A percentile compares a stretch with the other conserved stretches of the same genome.
These are phyloP conservation scores for Melastoma candidum DNA, from an alignment of 441 rosid species.

Conservation along the genomic window DNA sequence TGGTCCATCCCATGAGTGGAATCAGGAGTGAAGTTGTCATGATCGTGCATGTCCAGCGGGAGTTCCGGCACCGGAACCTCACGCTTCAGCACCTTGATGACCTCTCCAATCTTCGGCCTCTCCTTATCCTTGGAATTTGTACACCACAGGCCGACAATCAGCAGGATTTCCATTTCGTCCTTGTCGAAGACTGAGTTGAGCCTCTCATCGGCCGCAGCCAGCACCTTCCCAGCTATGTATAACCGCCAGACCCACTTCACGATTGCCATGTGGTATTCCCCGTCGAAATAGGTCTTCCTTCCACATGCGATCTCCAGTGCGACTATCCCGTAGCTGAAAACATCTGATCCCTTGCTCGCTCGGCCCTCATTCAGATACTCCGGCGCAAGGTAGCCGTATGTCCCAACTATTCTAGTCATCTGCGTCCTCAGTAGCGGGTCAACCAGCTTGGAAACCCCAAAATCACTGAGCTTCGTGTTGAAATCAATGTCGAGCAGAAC, in stretches of 20 bases:
- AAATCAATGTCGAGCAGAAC: slow-evolving; percentile 13
- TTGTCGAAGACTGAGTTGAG: neutral
- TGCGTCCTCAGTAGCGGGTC: slow-evolving; percentile 14
- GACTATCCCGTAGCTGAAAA: slow-evolving; percentile 17
- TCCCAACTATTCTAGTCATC: slow-evolving; percentile 11
- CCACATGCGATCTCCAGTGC: slow-evolving; percentile 14
- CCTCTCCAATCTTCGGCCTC: neutral
- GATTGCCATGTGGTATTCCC: neutral
- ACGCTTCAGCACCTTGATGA: neutral
- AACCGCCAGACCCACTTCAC: no score
- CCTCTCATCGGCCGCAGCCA: neutral
- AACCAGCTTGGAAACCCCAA: slow-evolving; percentile 11
- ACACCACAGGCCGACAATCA: neutral
- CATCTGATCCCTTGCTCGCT: slow-evolving; percentile 13
- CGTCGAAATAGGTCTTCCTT: slow-evolving; percentile 3
- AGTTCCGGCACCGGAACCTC: neutral
- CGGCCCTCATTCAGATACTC: slow-evolving; percentile 13
- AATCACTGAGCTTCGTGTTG: slow-evolving; percentile 16
- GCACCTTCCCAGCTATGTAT: neutral
- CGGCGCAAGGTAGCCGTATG: slow-evolving; percentile 17
- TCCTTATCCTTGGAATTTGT: neutral
- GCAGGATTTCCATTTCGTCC: neutral
- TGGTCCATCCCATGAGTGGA: no score
- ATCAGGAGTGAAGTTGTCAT: no score
- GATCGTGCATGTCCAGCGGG: neutral